phyloP scores from a whole-genome alignment of 2,329 filamentous ascomycete genomes.

The Leptographium procerum region DNA sequence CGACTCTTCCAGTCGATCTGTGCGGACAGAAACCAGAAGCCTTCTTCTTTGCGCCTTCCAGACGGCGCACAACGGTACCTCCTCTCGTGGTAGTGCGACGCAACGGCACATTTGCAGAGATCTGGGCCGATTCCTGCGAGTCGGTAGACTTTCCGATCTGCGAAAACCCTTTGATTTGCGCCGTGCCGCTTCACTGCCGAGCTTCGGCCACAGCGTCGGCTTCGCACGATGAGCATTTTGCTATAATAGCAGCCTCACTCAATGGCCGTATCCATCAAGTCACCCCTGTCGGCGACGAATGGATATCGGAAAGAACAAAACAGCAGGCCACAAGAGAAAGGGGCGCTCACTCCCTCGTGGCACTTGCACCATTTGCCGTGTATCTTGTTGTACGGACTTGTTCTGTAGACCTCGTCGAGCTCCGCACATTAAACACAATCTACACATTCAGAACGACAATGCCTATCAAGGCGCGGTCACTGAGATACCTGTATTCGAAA shows the following conservation, averaged over 20 bases:
- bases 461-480: conserved; percentile 44
- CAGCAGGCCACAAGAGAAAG: conserved; percentile 25
- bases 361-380: conserved; percentile 43
- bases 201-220: not conserved
- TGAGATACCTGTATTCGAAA: conserved; percentile 47
- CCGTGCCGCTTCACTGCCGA: conserved; percentile 25
- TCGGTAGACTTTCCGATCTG: conserved; percentile 36
- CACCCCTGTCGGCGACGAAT: conserved; percentile 29
- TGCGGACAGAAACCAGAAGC: conserved; percentile 47
- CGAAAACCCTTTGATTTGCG: conserved; percentile 39
- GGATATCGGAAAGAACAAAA: conserved; percentile 38
- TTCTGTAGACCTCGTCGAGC: conserved; percentile 50
- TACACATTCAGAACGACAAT: conserved; percentile 47
- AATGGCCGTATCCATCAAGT: conserved; percentile 39
- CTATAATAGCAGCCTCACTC: conserved; percentile 37
- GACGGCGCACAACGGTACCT: conserved; percentile 22
- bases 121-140: conserved; percentile 34
- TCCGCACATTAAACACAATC: conserved; percentile 42
- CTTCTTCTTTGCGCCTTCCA: conserved; percentile 48
- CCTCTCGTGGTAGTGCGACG: conserved; percentile 50
- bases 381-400: conserved; percentile 49
- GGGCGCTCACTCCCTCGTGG: conserved; percentile 46
- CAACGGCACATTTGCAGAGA: conserved; percentile 51
- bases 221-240: conserved; percentile 12
- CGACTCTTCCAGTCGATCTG: conserved; percentile 41